Percentiles rank a stretch among this genome's conserved stretches.
Conservation (phyloP, 805 yeast species). For the Starmerella gropengiesseri region DNA sequence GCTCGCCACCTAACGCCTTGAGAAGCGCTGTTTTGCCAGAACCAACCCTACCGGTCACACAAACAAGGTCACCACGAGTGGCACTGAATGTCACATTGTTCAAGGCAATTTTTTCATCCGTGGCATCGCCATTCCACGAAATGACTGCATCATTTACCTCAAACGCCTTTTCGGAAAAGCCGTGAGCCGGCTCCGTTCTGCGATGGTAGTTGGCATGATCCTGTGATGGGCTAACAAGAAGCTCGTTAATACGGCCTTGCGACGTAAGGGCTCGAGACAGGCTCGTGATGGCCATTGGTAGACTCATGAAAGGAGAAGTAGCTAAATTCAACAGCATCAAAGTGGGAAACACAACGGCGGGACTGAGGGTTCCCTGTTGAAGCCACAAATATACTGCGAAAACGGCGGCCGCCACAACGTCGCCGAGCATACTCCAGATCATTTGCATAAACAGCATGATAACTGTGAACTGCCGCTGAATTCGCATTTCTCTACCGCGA, state of each 20-base stretch:
- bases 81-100: slow-evolving; percentile 48
- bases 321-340: slow-evolving; percentile 54
- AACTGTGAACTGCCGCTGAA: slow-evolving; percentile 53
- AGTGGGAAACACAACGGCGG: slow-evolving; percentile 72
- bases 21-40: slow-evolving; percentile 73
- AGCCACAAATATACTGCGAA: slow-evolving; percentile 68
- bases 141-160: slow-evolving; percentile 30
- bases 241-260: slow-evolving; percentile 50
- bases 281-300: slow-evolving; percentile 79
- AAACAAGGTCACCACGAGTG: slow-evolving; percentile 60
- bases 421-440: slow-evolving; percentile 55
- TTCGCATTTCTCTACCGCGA: slow-evolving; percentile 73
- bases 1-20: slow-evolving; percentile 66
- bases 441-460: slow-evolving; percentile 38
- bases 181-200: slow-evolving; percentile 38
- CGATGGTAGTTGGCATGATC: slow-evolving; percentile 60
- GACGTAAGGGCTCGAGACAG: slow-evolving; percentile 67
- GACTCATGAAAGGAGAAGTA: slow-evolving; percentile 75
- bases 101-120: slow-evolving; percentile 27
- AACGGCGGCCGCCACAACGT: slow-evolving; percentile 75
- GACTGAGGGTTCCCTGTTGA: slow-evolving; percentile 55
- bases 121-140: slow-evolving; percentile 47
- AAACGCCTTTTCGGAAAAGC: slow-evolving; percentile 50
- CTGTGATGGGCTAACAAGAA: slow-evolving; percentile 59
- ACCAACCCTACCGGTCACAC: slow-evolving; percentile 81